A percentile compares a stretch with the other conserved stretches of the same genome.
Conservation (phyloP, 768 basidiomycete species). For the Boletus patriciae region DNA sequence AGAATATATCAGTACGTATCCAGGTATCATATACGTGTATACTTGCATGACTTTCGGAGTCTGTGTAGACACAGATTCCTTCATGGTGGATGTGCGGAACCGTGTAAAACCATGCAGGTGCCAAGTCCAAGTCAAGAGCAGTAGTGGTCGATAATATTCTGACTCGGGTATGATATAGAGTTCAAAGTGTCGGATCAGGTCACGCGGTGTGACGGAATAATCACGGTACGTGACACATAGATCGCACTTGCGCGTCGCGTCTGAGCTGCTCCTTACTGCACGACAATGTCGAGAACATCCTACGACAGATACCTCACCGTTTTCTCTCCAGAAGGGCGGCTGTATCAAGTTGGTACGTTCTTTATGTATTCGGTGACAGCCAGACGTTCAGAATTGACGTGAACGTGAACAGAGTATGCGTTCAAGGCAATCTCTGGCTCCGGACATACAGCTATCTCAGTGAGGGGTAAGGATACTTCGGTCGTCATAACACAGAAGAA, state of each 20-base stretch:
- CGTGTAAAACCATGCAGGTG: not conserved
- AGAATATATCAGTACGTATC: constrained; percentile 8
- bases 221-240: constrained; percentile 37
- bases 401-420: constrained; percentile 76
- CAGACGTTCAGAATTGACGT: constrained; percentile 1
- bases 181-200: not conserved
- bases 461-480: constrained; percentile 90
- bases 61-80: constrained; percentile 77
- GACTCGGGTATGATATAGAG: too few relatives aligned
- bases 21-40: not conserved
- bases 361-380: not conserved
- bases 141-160: too few relatives aligned
- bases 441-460: constrained; percentile 90
- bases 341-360: constrained; percentile 95
- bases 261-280: constrained; percentile 32
- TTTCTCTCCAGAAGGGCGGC: constrained; percentile 93
- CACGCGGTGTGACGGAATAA: constrained; percentile 17
- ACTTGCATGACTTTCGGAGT: constrained; percentile 82
- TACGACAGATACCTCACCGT: constrained; percentile 97
- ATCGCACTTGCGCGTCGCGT: constrained; percentile 61
- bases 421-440: constrained; percentile 99
- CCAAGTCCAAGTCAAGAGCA: too few relatives aligned
- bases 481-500: constrained; percentile 99
- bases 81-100: constrained; percentile 42
- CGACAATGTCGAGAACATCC: constrained; percentile 89